phyloP scores from a whole-genome alignment of 495 filamentous ascomycete species.

The Penicillium alfredii region DNA sequence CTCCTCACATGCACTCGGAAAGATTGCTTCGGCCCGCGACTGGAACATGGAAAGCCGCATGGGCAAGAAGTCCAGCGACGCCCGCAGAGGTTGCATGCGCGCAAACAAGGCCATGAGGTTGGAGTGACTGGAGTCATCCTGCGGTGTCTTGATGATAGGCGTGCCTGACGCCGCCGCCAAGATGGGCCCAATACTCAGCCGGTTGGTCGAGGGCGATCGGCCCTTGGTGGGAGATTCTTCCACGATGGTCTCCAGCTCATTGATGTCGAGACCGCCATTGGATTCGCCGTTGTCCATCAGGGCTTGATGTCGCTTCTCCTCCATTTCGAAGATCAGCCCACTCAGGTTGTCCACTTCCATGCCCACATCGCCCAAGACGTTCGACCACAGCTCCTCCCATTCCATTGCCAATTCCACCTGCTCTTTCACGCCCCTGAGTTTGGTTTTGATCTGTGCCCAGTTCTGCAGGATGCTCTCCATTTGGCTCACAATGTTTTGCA shows the following conservation, averaged over 20 bases:
- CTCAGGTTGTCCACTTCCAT: conserved; percentile 80
- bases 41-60: conserved; percentile 89
- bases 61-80: conserved; percentile 92
- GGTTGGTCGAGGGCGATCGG: conserved; percentile 46
- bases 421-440: conserved; percentile 70
- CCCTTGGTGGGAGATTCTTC: conserved; percentile 70
- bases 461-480: conserved; percentile 82
- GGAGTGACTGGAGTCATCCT: conserved; percentile 73
- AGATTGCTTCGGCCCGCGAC: conserved; percentile 61
- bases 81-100: conserved; percentile 86
- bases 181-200: conserved; percentile 58
- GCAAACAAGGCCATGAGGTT: conserved; percentile 81
- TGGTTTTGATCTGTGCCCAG: conserved; percentile 73
- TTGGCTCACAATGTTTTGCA: conserved; percentile 67
- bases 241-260: conserved; percentile 87
- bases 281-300: conserved; percentile 52
- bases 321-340: conserved; percentile 89
- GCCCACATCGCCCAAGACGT: conserved; percentile 86
- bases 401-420: conserved; percentile 97
- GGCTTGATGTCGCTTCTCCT: conserved; percentile 78
- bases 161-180: conserved; percentile 52
- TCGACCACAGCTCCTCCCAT: conserved; percentile 96
- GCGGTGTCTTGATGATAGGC: conserved; percentile 51
- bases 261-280: conserved; percentile 68
- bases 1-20: conserved; percentile 87